phyloP scores from a whole-genome alignment of 108 stramenopile species.

The Nitzschia sp. region DNA sequence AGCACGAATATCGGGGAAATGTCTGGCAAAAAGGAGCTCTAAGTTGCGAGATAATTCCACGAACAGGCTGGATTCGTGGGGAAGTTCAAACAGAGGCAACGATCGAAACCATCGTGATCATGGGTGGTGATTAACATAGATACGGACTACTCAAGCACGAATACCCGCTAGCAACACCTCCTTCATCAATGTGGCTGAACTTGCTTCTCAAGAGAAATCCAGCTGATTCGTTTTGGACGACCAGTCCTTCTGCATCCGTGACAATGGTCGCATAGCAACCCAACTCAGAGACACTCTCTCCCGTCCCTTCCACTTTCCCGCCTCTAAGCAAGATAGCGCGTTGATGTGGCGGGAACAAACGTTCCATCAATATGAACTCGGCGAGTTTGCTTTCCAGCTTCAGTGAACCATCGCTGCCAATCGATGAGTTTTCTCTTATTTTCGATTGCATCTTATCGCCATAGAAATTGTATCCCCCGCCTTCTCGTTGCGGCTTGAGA shows the following conservation, averaged over 20 bases:
- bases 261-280: slow-evolving; percentile 81
- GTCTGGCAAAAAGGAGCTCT: slow-evolving; percentile 19
- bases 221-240: slow-evolving; percentile 74
- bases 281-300: slow-evolving; percentile 77
- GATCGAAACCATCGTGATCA: too few relatives aligned
- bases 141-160: slow-evolving; percentile 84
- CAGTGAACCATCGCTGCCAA: slow-evolving; percentile 17
- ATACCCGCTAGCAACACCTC: slow-evolving; percentile 88
- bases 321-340: slow-evolving; percentile 67
- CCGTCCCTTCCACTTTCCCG: slow-evolving; percentile 74
- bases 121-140: slow-evolving; percentile 65
- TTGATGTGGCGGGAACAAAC: slow-evolving; percentile 83
- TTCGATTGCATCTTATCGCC: slow-evolving; percentile 75
- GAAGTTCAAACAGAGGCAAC: too few relatives aligned
- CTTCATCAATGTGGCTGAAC: slow-evolving; percentile 86
- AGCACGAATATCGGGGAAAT: background rate
- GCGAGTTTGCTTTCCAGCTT: slow-evolving; percentile 45
- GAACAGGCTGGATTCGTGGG: too few relatives aligned
- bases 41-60: too few relatives aligned
- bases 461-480: slow-evolving; percentile 98
- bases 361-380: slow-evolving; percentile 89
- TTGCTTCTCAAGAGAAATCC: slow-evolving; percentile 85
- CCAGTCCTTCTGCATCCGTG: slow-evolving; percentile 43
- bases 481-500: slow-evolving; percentile 98
- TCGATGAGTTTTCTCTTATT: slow-evolving; percentile 46